Conservation (phyloP, 164 flowering plant genomes). For the Brasenia schreberi region DNA sequence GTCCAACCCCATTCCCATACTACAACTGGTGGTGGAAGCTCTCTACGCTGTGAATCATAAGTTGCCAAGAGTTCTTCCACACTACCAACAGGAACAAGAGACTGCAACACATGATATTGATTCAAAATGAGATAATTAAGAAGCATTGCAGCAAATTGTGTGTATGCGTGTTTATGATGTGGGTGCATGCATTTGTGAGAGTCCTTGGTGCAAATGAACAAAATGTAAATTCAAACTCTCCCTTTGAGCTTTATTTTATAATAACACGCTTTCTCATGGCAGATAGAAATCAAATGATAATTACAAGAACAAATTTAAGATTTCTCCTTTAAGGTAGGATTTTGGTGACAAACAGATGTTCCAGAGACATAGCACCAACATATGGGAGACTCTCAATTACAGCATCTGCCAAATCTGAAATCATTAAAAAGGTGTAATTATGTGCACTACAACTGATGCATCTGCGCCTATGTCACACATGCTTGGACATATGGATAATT, state of each 20-base stretch:
- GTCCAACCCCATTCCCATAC: conserved; percentile 99
- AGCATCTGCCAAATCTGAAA: conserved; percentile 94
- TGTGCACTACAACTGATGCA: not conserved
- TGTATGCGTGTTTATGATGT: not conserved
- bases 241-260: too few species aligned
- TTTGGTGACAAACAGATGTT: not conserved
- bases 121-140: not conserved
- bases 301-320: not conserved
- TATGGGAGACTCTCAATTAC: conserved; percentile 95
- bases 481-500: too few species aligned
- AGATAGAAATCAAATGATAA: not conserved
- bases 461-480: not conserved
- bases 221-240: too few species aligned
- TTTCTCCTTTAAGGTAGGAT: not conserved
- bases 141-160: too few species aligned
- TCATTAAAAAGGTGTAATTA: conserved; percentile 11
- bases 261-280: too few species aligned
- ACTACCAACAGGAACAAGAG: conserved; percentile 91
- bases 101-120: conserved; percentile 30
- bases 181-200: too few species aligned
- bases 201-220: too few species aligned
- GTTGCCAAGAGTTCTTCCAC: conserved; percentile 88
- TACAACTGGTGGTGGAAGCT: conserved; percentile 79
- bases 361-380: conserved; percentile 67
- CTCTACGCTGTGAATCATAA: conserved; percentile 90